These are phyloP conservation scores for Yamadazyma sp. DNA, from an alignment of 805 yeast genomes.

Conservation along the genomic window DNA sequence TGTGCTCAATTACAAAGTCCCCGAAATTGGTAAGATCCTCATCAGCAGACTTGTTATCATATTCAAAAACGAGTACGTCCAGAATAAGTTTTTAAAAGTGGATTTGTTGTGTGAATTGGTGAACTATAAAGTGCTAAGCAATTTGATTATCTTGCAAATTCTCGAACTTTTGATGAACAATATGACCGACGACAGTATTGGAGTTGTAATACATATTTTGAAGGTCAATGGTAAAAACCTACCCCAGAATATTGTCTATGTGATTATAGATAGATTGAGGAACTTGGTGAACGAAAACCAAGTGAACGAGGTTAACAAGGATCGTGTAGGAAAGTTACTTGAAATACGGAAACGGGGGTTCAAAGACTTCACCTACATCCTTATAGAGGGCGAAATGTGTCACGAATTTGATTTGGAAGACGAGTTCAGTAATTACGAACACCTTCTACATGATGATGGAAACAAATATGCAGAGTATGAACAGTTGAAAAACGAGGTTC, in stretches of 20 bases:
- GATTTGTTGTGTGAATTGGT: slow-evolving; percentile 62
- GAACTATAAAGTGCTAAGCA: slow-evolving; percentile 54
- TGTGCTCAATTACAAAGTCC: slow-evolving; percentile 64
- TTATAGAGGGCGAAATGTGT: slow-evolving; percentile 8
- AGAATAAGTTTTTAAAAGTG: slow-evolving; percentile 44
- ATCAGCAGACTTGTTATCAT: slow-evolving; percentile 53
- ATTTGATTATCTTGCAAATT: slow-evolving; percentile 33
- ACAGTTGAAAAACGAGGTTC: slow-evolving; percentile 41
- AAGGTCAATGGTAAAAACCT: slow-evolving; percentile 54
- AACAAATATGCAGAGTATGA: slow-evolving; percentile 55
- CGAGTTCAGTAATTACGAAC: slow-evolving; percentile 44
- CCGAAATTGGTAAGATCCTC: slow-evolving; percentile 63
- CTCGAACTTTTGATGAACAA: slow-evolving; percentile 36
- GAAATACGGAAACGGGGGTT: slow-evolving; percentile 18
- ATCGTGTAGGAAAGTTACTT: slow-evolving; percentile 52
- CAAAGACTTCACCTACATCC: slow-evolving; percentile 11
- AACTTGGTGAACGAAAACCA: slow-evolving; percentile 55
- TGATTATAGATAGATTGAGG: slow-evolving; percentile 61
- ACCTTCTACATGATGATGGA: slow-evolving; percentile 37
- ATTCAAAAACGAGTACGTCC: slow-evolving; percentile 54
- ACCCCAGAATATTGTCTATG: slow-evolving; percentile 45
- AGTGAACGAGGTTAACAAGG: slow-evolving; percentile 41
- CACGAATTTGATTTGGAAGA: slow-evolving; percentile 60
- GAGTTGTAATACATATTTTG: slow-evolving; percentile 52
- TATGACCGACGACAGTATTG: slow-evolving; percentile 56